Conservation (phyloP, 495 filamentous ascomycete species). For the Corynascus novoguineensis region DNA sequence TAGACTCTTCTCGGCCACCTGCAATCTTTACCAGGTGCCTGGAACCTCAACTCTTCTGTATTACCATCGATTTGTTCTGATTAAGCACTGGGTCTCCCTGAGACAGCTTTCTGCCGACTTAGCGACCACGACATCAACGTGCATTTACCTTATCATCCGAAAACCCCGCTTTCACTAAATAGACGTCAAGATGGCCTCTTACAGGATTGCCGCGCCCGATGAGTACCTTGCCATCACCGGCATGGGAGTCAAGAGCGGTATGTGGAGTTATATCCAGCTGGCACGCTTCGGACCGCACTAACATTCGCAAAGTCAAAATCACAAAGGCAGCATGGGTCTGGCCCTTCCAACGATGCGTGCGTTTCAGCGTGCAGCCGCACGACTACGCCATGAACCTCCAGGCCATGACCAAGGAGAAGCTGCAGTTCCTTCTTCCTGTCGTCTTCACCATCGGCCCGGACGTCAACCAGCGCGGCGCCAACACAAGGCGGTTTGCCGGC, state of each 20-base stretch:
- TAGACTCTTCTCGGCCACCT: no score
- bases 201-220: slow-evolving; percentile 45
- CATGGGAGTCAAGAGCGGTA: slow-evolving; percentile 55
- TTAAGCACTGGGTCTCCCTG: no score
- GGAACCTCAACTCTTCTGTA: no score
- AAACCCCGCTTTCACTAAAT: not conserved
- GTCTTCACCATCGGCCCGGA: slow-evolving; percentile 80
- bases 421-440: slow-evolving; percentile 72
- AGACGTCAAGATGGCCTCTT: slow-evolving; percentile 35
- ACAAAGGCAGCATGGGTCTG: slow-evolving; percentile 64
- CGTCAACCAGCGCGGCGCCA: slow-evolving; percentile 49
- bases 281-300: not conserved
- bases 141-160: no score
- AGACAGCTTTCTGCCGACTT: no score
- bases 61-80: no score
- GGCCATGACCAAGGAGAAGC: slow-evolving; percentile 80
- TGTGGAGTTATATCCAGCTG: not conserved
- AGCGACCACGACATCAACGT: no score
- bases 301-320: slow-evolving; percentile 50
- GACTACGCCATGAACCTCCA: slow-evolving; percentile 71
- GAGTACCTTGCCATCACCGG: slow-evolving; percentile 79
- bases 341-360: slow-evolving; percentile 58
- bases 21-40: no score
- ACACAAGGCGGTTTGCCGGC: slow-evolving; percentile 16
- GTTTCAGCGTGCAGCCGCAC: slow-evolving; percentile 61